Evolutionary conservation across 1,139 yeast species (phyloP).

Genomic region (Lodderomyces parapsilosis): DNA sequence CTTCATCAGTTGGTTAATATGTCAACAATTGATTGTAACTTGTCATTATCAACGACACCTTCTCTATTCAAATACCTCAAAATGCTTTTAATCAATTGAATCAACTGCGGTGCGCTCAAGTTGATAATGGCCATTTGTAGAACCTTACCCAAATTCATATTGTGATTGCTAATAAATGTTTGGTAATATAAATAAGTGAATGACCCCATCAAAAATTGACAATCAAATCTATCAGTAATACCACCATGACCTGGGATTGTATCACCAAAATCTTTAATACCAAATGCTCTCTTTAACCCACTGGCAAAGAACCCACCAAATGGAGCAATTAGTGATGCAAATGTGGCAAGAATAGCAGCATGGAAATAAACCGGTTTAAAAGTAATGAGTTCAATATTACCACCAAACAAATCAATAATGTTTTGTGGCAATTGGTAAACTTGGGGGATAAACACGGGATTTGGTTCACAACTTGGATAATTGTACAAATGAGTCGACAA

Average conservation of each 20-base stretch:
- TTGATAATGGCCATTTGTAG: slow-evolving; percentile 76
- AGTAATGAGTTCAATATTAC: slow-evolving; percentile 43
- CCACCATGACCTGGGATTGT: slow-evolving; percentile 88
- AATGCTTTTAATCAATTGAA: slow-evolving; percentile 61
- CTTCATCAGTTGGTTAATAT: slow-evolving; percentile 23
- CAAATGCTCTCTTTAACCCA: slow-evolving; percentile 95
- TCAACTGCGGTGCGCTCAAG: slow-evolving; percentile 63
- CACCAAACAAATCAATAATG: slow-evolving; percentile 39
- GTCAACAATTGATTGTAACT: slow-evolving; percentile 25
- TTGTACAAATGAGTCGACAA: slow-evolving; percentile 55
- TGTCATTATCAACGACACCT: slow-evolving; percentile 42
- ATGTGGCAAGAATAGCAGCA: slow-evolving; percentile 80
- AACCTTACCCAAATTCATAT: slow-evolving; percentile 68
- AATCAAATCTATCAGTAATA: slow-evolving; percentile 94
- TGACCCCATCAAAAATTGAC: slow-evolving; percentile 97
- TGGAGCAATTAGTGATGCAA: slow-evolving; percentile 97
- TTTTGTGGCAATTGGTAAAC: slow-evolving; percentile 73
- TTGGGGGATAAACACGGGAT: slow-evolving; percentile 84
- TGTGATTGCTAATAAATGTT: slow-evolving; percentile 78
- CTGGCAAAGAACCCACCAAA: slow-evolving; percentile 98
- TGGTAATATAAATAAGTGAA: slow-evolving; percentile 90
- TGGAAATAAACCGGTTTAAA: slow-evolving; percentile 90
- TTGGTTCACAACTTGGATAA: slow-evolving; percentile 67
- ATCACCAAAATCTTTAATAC: slow-evolving; percentile 53
- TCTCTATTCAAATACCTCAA: slow-evolving; percentile 60